Evolutionary conservation across 2,329 filamentous ascomycete species (phyloP), one percentile per base, ranked within the genome.

Genomic region (Lasiodiplodia gonubiensis): DNA sequence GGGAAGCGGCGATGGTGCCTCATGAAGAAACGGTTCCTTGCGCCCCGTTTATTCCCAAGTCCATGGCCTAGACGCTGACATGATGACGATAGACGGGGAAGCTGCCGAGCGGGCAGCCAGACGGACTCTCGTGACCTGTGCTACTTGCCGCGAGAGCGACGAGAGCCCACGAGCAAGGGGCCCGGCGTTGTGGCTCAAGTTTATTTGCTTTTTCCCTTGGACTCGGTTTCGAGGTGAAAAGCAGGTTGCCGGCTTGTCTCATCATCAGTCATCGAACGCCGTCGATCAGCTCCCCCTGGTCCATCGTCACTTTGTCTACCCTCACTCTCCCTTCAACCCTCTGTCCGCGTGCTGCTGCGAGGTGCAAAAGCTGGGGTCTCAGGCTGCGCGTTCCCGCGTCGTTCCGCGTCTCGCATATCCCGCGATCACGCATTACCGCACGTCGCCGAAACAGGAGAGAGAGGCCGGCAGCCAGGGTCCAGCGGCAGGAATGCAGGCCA

Each of bases 231-330:
- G 33, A 21, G 21, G 8, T 33, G 18, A 37, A 55, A 33, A 16
- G 53, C 33, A 54, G 52, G 52, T 18, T 42, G 59, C 59, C 42
- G 42, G 18, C 42, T 46, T 46, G 59, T 63, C 59, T 63, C 59
- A 63, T 25, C 59, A 63, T 63, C 59, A 63, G 59, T 63, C 46
- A 63, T 63, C 59, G 30, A 23, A 35, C 21, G n/a, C 42, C 42
- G n/a, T 25, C 46, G 39, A 16, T n/a, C 27, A n/a, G 52, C 27
- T 21, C 18, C 27, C 27, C 52, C n/a, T 14, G 7, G 18, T 21
- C 42, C 39, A n/a, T 46, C 42, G 8, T 10, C 42, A n/a, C 21
- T 54, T 30, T 33, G 4, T 54, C 25, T 35, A 6, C 27, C 27
- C 48, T 25, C 48, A 23, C 6, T n/a, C 18, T 23, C 48, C 21